Conservation (phyloP, 176 grass and related monocot species). For the Musa acuminata region DNA sequence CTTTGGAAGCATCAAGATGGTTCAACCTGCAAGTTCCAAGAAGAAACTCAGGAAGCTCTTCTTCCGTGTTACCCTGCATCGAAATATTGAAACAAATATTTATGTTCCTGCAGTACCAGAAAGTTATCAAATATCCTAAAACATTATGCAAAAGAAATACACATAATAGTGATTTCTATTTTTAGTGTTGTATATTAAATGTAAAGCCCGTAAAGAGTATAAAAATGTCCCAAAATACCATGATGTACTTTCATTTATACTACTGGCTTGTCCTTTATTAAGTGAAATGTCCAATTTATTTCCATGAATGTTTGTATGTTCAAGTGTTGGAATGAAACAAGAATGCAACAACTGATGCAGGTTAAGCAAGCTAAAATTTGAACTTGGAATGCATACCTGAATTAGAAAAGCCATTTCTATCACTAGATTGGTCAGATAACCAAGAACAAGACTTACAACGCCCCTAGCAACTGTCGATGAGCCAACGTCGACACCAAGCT, state of each 20-base stretch:
- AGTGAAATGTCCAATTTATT: background rate
- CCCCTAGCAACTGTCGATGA: conserved; percentile 23
- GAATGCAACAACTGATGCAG: too few species aligned
- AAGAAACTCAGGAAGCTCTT: conserved; percentile 91
- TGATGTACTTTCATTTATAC: too few species aligned
- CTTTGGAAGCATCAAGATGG: conserved; percentile 75
- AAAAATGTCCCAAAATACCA: too few species aligned
- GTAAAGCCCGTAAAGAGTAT: too few species aligned
- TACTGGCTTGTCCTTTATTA: background rate
- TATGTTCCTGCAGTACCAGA: background rate
- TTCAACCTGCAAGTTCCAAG: conserved; percentile 85
- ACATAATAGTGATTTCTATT: background rate
- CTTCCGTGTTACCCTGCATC: conserved; percentile 73
- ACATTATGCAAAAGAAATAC: background rate
- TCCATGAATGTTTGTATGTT: background rate
- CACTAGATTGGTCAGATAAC: conserved; percentile 20
- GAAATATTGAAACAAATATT: background rate
- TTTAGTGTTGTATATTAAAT: too few species aligned
- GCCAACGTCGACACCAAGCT: conserved; percentile 17
- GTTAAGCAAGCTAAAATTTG: background rate
- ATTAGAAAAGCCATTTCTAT: conserved; percentile 23
- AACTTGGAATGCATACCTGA: conserved; percentile 5
- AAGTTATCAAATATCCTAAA: background rate
- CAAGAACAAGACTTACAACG: conserved; percentile 24
- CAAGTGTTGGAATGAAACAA: background rate